phyloP scores from a whole-genome alignment of 345 rosid species.

The Viola odorata region DNA sequence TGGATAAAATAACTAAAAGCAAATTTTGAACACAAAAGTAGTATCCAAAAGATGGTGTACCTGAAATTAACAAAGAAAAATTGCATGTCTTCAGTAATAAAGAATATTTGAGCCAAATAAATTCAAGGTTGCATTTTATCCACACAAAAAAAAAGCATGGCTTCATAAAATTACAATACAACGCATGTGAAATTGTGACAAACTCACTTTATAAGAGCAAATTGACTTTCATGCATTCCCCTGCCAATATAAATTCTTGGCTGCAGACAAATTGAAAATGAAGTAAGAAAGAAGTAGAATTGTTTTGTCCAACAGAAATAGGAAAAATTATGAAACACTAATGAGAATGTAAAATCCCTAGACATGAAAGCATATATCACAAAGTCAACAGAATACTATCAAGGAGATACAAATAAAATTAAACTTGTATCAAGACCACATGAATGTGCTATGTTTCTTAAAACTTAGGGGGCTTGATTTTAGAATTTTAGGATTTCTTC shows the following conservation, averaged over 20 bases:
- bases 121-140: slow-evolving; percentile 2
- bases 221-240: slow-evolving; percentile 99
- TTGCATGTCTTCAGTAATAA: not conserved
- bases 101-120: slow-evolving; percentile 9
- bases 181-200: not conserved
- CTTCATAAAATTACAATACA: not conserved
- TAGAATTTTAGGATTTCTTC: no score
- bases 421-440: no score
- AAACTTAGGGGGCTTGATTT: no score
- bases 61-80: slow-evolving; percentile 35
- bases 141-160: not conserved
- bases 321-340: not conserved
- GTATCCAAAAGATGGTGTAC: slow-evolving; percentile 85
- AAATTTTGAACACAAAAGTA: slow-evolving; percentile 66
- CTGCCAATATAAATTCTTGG: slow-evolving; percentile 92
- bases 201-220: slow-evolving; percentile 82
- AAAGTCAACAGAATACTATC: not conserved
- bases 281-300: slow-evolving; percentile 17
- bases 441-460: no score
- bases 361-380: not conserved
- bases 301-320: not conserved
- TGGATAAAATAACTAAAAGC: slow-evolving; percentile 76
- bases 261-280: slow-evolving; percentile 39
- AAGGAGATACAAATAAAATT: not conserved
- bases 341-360: no score